These are phyloP conservation scores for Aphanocladium album DNA, from an alignment of 2,329 filamentous ascomycete species.

Conservation along the genomic window DNA sequence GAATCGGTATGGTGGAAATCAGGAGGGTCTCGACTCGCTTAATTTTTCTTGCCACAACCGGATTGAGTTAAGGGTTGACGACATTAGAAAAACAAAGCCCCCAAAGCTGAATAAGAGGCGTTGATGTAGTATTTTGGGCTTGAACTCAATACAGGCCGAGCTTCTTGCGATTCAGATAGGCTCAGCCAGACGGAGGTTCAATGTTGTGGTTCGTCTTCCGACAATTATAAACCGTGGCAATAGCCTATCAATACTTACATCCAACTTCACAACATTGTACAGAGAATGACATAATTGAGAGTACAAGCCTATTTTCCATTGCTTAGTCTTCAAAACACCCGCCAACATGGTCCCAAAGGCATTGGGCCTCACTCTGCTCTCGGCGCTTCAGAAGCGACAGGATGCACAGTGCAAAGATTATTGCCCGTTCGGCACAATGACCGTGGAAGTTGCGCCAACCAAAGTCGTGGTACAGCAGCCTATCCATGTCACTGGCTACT, in stretches of 20 bases:
- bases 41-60: neutral
- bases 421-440: constrained; percentile 5
- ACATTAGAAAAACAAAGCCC: neutral
- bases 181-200: neutral
- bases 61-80: neutral
- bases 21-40: neutral
- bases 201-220: neutral
- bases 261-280: neutral
- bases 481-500: constrained; percentile 4
- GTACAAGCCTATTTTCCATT: neutral
- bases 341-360: constrained; percentile 5
- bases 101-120: neutral
- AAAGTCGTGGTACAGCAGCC: neutral
- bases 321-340: neutral
- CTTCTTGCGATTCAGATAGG: neutral
- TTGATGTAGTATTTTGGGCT: neutral
- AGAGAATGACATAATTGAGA: neutral
- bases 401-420: neutral
- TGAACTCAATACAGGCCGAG: neutral
- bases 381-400: neutral
- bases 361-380: constrained; percentile 1
- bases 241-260: neutral
- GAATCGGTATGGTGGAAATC: neutral
- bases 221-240: neutral
- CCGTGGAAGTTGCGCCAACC: neutral